Conservation (phyloP, 2,329 filamentous ascomycete genomes). For the Cladophialophora bantiana region DNA sequence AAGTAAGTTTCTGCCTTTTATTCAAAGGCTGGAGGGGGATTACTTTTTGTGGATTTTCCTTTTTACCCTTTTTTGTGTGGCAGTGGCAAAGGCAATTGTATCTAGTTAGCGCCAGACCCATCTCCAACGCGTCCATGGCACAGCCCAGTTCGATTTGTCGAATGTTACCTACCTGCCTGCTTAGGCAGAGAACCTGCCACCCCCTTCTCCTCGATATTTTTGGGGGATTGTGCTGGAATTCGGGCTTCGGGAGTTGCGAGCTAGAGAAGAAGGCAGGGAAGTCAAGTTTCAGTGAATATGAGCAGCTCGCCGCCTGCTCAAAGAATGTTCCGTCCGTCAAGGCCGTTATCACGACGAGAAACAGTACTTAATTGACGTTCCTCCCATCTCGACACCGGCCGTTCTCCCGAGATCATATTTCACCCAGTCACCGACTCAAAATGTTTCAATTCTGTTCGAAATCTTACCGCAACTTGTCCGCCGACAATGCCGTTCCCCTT, state of each 20-base stretch:
- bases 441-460: background rate
- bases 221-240: background rate
- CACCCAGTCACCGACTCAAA: background rate
- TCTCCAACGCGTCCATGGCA: background rate
- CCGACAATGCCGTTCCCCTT: background rate
- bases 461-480: background rate
- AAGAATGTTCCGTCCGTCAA: background rate
- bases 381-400: background rate
- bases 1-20: too few relatives aligned
- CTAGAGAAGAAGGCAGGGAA: background rate
- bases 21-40: too few relatives aligned
- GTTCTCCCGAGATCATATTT: background rate
- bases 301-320: background rate
- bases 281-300: background rate
- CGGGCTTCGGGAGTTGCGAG: background rate
- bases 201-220: background rate
- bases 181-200: background rate
- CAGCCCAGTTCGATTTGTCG: background rate
- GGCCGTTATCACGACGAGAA: background rate
- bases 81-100: background rate
- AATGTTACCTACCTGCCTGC: background rate
- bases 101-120: background rate
- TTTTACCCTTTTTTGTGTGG: too few relatives aligned
- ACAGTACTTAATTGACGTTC: background rate
- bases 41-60: too few relatives aligned